Evolutionary conservation across 441 rosid species (phyloP).

Genomic region (Arabidopsis hybrid): DNA sequence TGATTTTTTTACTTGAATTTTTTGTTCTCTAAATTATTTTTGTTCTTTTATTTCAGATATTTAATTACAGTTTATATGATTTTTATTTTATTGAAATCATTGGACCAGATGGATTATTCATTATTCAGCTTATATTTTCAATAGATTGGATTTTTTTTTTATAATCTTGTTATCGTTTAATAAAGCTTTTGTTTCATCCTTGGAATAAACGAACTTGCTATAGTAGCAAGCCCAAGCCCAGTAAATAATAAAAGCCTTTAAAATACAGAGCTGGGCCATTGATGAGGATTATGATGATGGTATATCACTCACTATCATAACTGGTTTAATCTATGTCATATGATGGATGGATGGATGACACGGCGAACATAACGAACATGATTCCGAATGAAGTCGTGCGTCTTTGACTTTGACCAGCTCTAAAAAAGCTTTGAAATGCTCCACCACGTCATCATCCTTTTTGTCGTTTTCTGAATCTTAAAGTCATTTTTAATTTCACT

Average conservation of each 20-base stretch:
- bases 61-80: too few relatives aligned
- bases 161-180: too few relatives aligned
- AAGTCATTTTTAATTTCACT: constrained; percentile 38
- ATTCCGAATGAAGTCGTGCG: constrained; percentile 43
- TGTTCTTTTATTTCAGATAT: too few relatives aligned
- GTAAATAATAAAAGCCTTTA: constrained; percentile 4
- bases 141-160: not conserved
- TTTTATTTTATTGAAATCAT: not conserved
- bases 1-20: too few relatives aligned
- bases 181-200: too few relatives aligned
- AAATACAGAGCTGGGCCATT: constrained; percentile 21
- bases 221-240: constrained; percentile 9
- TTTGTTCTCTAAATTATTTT: too few relatives aligned
- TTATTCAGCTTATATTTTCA: not conserved
- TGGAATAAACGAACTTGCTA: not conserved
- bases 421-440: constrained; percentile 18
- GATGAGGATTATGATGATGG: constrained; percentile 19
- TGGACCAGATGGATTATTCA: not conserved
- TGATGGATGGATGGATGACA: not conserved
- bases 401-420: constrained; percentile 44
- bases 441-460: constrained; percentile 42
- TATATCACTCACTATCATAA: not conserved
- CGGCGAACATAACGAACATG: constrained; percentile 24
- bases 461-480: constrained; percentile 35
- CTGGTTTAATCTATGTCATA: not conserved